These are phyloP conservation scores for Scedosporium apiospermum DNA, from an alignment of 2,329 filamentous ascomycete species.

Conservation along the genomic window DNA sequence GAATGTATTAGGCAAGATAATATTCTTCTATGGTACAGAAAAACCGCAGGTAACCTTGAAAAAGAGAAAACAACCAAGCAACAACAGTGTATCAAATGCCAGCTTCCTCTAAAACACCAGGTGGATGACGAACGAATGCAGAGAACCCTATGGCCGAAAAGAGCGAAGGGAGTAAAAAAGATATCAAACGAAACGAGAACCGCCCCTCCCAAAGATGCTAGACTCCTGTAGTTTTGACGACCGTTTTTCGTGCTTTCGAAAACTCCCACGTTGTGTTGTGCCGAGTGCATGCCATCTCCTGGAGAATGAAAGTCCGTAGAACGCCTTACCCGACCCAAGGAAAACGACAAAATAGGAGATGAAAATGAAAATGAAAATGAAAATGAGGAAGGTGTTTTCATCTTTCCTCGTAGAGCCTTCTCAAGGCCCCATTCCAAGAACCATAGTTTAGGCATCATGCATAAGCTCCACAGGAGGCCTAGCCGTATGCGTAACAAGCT, in stretches of 20 bases:
- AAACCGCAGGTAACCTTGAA: too few relatives aligned
- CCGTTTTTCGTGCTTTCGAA: background rate
- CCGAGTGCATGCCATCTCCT: background rate
- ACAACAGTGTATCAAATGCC: background rate
- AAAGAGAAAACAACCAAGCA: background rate
- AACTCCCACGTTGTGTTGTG: background rate
- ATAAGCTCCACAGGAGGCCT: constrained; percentile 59
- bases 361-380: constrained; percentile 1
- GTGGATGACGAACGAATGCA: too few relatives aligned
- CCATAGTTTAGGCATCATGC: constrained; percentile 24
- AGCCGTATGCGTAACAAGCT: constrained; percentile 46
- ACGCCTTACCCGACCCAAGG: background rate
- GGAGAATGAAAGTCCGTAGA: background rate
- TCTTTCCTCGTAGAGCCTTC: background rate
- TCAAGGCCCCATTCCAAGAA: background rate
- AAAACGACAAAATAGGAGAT: background rate
- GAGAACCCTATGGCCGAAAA: background rate
- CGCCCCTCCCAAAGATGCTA: background rate
- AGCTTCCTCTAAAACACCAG: too few relatives aligned
- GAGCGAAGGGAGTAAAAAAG: background rate
- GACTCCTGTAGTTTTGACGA: background rate
- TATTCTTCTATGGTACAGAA: background rate
- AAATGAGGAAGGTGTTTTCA: background rate
- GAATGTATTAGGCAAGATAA: background rate
- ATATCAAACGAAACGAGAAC: background rate